A percentile compares a stretch with the other conserved stretches of the same genome.
Conservation (phyloP, 2,329 filamentous ascomycete species). For the Aureobasidium sp. region DNA sequence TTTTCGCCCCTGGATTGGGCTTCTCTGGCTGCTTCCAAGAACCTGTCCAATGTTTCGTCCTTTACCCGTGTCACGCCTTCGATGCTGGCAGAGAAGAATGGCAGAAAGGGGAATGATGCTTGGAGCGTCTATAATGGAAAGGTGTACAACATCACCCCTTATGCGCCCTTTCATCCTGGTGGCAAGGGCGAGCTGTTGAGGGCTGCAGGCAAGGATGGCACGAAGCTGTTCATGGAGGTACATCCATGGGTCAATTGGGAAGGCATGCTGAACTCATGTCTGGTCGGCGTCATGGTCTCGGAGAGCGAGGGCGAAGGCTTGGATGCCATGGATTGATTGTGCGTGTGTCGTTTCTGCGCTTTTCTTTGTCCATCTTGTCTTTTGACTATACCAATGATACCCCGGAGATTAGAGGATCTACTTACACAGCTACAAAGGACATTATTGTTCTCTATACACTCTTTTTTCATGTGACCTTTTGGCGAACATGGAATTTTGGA, state of each 20-base stretch:
- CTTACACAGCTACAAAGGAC: background rate
- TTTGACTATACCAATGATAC: background rate
- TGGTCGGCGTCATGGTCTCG: conserved; percentile 55
- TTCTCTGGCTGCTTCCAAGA: conserved; percentile 60
- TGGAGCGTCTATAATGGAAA: conserved; percentile 87
- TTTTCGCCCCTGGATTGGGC: conserved; percentile 97
- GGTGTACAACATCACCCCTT: conserved; percentile 91
- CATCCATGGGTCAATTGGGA: conserved; percentile 66
- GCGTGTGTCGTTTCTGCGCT: background rate
- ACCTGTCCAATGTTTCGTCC: conserved; percentile 44
- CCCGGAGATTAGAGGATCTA: background rate
- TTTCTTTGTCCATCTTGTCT: background rate
- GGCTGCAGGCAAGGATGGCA: conserved; percentile 63
- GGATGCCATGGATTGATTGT: conserved; percentile 54
- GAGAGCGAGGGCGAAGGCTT: conserved; percentile 43
- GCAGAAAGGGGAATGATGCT: conserved; percentile 71
- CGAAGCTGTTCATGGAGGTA: conserved; percentile 55
- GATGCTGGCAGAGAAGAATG: conserved; percentile 70
- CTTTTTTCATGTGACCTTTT: background rate
- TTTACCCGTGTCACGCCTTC: conserved; percentile 71
- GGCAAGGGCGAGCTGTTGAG: conserved; percentile 77
- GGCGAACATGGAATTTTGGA: background rate
- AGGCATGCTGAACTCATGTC: conserved; percentile 55
- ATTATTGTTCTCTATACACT: background rate
- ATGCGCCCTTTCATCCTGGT: conserved; percentile 84